Evolutionary conservation across 257 asterid species (phyloP).

Genomic region (Plantago major): DNA sequence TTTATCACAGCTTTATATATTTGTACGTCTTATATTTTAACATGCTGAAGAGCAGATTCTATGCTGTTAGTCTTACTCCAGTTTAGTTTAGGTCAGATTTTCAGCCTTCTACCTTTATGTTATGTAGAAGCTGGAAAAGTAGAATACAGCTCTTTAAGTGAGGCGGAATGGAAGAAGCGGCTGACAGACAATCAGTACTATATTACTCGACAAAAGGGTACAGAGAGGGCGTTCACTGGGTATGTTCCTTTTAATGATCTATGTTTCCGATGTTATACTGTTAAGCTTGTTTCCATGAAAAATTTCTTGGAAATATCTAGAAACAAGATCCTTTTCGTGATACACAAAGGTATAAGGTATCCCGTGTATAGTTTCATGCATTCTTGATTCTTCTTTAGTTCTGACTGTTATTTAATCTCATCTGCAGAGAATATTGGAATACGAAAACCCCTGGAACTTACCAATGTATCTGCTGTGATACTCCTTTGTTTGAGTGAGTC

Average conservation of each 20-base stretch:
- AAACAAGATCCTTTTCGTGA: neutral
- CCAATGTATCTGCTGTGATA: constrained; percentile 87
- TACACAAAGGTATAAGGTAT: too few species aligned
- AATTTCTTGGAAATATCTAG: neutral
- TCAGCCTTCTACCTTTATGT: neutral
- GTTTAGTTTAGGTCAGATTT: neutral
- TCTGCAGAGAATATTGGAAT: constrained; percentile 81
- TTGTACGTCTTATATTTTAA: too few species aligned
- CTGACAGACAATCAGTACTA: constrained; percentile 63
- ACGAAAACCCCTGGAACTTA: constrained; percentile 76
- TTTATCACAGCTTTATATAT: too few species aligned
- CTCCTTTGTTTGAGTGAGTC: constrained; percentile 81
- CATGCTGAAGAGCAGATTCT: too few species aligned
- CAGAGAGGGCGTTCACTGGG: constrained; percentile 99
- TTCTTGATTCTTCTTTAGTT: too few species aligned
- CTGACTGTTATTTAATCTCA: neutral
- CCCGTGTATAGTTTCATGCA: neutral
- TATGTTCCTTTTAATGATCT: constrained; percentile 13
- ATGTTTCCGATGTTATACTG: neutral
- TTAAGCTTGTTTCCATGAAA: neutral
- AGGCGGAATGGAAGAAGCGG: constrained; percentile 72
- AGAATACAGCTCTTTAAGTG: constrained; percentile 43
- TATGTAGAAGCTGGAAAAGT: constrained; percentile 38
- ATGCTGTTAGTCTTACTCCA: neutral
- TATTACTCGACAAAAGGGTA: constrained; percentile 80